These are phyloP conservation scores for Allomyces arbusculus DNA, from an alignment of 192 early-diverging fungal genomes.

Conservation along the genomic window DNA sequence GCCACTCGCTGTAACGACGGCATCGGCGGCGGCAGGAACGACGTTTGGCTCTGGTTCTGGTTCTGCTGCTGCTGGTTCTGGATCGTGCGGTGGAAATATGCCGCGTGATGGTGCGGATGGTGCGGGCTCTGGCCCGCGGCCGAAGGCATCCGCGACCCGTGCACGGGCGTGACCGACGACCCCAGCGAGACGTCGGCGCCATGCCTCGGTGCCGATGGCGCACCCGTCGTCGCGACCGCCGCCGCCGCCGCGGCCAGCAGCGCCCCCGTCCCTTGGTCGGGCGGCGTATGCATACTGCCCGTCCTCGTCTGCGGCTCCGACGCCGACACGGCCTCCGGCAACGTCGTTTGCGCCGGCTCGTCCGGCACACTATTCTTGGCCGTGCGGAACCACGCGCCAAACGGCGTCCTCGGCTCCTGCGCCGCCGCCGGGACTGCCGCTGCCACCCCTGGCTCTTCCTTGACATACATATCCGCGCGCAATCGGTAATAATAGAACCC, in stretches of 20 bases:
- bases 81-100: too few relatives aligned
- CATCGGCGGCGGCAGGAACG: neutral
- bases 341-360: neutral
- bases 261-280: neutral
- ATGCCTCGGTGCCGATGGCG: neutral
- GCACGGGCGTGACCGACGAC: neutral
- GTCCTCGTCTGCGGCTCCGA: neutral
- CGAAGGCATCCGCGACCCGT: neutral
- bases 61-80: too few relatives aligned
- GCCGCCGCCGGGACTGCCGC: too few relatives aligned
- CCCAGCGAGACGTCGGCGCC: neutral
- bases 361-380: neutral
- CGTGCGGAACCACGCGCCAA: neutral
- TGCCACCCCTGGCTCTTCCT: too few relatives aligned
- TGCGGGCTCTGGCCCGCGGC: neutral
- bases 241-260: neutral
- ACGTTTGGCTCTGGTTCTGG: neutral
- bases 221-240: neutral
- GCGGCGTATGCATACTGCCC: neutral
- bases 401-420: too few relatives aligned
- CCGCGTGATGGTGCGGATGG: too few relatives aligned
- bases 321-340: neutral
- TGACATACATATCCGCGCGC: slow-evolving; percentile 13
- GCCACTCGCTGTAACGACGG: neutral
- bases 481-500: slow-evolving; percentile 77